Evolutionary conservation across 345 rosid species (phyloP), one percentile per base, ranked within the genome.

Genomic region (Populus davidiana): DNA sequence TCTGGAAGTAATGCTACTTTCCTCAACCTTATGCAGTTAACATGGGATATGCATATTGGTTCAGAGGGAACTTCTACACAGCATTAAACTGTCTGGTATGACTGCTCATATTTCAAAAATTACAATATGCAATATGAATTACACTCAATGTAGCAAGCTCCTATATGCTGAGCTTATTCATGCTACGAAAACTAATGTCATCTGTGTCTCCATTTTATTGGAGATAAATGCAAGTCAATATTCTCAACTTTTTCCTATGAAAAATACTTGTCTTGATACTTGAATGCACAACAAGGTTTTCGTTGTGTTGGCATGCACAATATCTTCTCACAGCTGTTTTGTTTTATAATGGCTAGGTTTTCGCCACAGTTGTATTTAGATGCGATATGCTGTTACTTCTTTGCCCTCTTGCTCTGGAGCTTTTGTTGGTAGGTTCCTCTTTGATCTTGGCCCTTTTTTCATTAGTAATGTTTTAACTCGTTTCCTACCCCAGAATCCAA

Each of bases 351-450:
- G 49, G 71, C 70, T 89, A 96, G 99, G 85, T 91, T 86, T 91
- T 90, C 76, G 85, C 90, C 54, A 86, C 96, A 67, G 52, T 87
- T 18, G 81, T 89, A 82, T 93, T 96, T 79, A 90, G 99, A 92
- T 96, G 98, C 76, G 98, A 93, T 84, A 82, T 84, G 68, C 73
- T 96, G 84, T 85, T 96, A 75, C 96, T 96, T 77, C 90, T 93
- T 78, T 77, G 89, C 75, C 96, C 99, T 75, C 81, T 96, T 77
- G 96, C 91, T 79, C 77, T 93, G 81, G 90, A 84, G 83, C 85
- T 96, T 85, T 82, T 96, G 82, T 82, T 96, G 94, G 99, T 95
- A 86, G 78, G 89, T 78, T 81, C 76, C 43, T 56, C 21, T 79
- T 80, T 79, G 33, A 68, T 72, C 14, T 16, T 47, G 64, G 27